These are phyloP conservation scores for Dimocarpus longan DNA, from an alignment of 345 rosid species.

Conservation along the genomic window DNA sequence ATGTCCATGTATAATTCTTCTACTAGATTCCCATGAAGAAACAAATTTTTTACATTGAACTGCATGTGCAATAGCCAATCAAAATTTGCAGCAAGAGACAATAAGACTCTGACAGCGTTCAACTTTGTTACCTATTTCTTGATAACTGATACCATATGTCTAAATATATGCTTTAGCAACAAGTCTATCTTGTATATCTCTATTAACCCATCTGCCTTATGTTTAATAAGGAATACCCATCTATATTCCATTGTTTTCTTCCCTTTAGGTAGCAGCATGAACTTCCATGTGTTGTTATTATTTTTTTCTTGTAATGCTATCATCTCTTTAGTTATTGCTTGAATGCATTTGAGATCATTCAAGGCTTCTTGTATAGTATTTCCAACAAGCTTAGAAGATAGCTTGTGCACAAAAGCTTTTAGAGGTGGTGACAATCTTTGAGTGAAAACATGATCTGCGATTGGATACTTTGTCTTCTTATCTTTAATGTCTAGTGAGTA, in stretches of 20 bases:
- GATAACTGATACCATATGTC: background rate
- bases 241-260: background rate
- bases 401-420: background rate
- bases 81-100: background rate
- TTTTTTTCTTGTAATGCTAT: background rate
- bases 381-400: background rate
- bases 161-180: background rate
- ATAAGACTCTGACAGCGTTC: background rate
- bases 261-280: background rate
- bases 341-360: background rate
- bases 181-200: background rate
- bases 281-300: background rate
- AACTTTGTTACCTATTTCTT: background rate
- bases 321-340: conserved; percentile 1
- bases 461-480: background rate
- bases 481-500: background rate
- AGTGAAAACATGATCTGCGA: conserved; percentile 1
- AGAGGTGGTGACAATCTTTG: background rate
- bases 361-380: background rate
- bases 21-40: background rate
- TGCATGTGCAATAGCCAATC: background rate
- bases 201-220: background rate
- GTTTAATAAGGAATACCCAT: background rate
- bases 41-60: background rate
- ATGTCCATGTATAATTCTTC: background rate